Percentiles rank a stretch among this genome's conserved stretches.
phyloP scores from a whole-genome alignment of 139 green algal genomes.

The Picochlorum sp. region DNA sequence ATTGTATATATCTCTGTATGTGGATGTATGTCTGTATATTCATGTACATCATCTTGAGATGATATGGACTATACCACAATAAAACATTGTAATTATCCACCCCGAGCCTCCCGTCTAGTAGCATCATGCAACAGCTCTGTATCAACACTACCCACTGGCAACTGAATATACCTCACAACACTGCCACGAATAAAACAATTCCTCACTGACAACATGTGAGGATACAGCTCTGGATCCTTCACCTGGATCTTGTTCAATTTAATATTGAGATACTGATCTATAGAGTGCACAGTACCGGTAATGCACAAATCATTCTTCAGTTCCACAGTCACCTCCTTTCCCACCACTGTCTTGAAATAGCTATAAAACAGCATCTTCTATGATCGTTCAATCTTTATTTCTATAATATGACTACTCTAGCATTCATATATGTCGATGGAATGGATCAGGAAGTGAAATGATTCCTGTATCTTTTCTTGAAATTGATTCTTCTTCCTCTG shows the following conservation, averaged over 20 bases:
- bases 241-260: slow-evolving; percentile 89
- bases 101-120: slow-evolving; percentile 79
- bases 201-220: slow-evolving; percentile 93
- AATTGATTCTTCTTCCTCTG: too few species aligned
- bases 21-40: neutral
- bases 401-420: too few species aligned
- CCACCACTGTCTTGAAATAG: slow-evolving; percentile 89
- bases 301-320: slow-evolving; percentile 98
- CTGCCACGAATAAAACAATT: slow-evolving; percentile 98
- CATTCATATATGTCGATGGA: too few species aligned
- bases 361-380: slow-evolving; percentile 80
- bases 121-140: slow-evolving; percentile 95
- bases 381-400: neutral
- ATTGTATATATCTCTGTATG: neutral
- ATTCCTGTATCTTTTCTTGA: too few species aligned
- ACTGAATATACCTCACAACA: slow-evolving; percentile 93
- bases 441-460: too few species aligned
- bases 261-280: slow-evolving; percentile 99
- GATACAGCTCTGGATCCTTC: slow-evolving; percentile 84
- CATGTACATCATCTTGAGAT: neutral
- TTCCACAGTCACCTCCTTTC: slow-evolving; percentile 96
- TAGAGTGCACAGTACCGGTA: slow-evolving; percentile 82
- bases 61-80: neutral
- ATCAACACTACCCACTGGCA: slow-evolving; percentile 86
- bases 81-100: slow-evolving; percentile 10